A percentile compares a stretch with the other conserved stretches of the same genome.
phyloP scores from a whole-genome alignment of 169 alveolate species.

The Cryptosporidium sp. region DNA sequence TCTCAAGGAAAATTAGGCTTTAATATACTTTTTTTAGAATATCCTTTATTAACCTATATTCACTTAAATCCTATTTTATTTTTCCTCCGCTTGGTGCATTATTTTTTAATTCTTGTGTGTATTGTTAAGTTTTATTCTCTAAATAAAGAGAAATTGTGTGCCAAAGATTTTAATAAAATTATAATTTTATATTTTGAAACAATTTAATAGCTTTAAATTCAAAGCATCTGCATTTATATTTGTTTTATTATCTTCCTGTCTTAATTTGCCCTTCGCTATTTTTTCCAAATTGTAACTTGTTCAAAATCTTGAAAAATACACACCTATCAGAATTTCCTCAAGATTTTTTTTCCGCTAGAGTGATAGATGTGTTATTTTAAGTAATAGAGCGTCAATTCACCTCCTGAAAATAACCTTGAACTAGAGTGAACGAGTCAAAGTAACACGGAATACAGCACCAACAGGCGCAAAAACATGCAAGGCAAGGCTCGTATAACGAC shows the following conservation, averaged over 20 bases:
- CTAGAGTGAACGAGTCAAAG: not conserved
- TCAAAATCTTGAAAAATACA: too few species aligned
- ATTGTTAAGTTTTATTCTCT: not conserved
- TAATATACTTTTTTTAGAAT: not conserved
- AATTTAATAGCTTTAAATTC: not conserved
- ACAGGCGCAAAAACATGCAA: not conserved
- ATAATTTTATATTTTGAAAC: not conserved
- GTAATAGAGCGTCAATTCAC: not conserved
- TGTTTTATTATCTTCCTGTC: too few species aligned
- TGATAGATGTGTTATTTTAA: too few species aligned
- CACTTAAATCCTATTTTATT: not conserved
- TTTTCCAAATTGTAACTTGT: too few species aligned
- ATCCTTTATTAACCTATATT: not conserved
- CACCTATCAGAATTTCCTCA: too few species aligned
- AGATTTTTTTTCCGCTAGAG: not conserved
- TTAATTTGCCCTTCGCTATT: too few species aligned
- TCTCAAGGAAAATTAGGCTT: not conserved
- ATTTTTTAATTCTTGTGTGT: constrained; percentile 3
- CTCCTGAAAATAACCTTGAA: not conserved
- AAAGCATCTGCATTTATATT: too few species aligned
- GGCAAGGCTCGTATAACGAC: not conserved
- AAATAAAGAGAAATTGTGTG: not conserved
- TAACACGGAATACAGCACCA: not conserved
- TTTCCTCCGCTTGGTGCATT: not conserved
- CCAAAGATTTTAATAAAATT: not conserved